A percentile compares a stretch with the other conserved stretches of the same genome.
Evolutionary conservation across 2,329 filamentous ascomycete genomes (phyloP).

Genomic region (Chalara sp.): DNA sequence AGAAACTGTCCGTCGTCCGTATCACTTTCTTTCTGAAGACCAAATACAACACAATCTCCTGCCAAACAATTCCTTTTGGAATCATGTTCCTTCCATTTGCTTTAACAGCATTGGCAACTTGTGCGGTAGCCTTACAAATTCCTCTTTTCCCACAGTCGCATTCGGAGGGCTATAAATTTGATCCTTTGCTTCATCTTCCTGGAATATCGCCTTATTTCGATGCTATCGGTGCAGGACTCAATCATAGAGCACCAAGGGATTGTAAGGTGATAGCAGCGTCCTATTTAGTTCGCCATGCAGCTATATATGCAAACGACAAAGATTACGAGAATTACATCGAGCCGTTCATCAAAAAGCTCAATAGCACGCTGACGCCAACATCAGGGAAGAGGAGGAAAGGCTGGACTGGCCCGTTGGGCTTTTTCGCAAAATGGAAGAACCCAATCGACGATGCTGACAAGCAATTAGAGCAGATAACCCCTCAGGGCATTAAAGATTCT

Average conservation of each 20-base stretch:
- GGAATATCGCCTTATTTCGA: conserved; percentile 54
- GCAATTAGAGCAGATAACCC: conserved; percentile 24
- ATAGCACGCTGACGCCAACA: conserved; percentile 34
- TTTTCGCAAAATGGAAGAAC: conserved; percentile 22
- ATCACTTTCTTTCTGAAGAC: too few relatives aligned
- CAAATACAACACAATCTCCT: too few relatives aligned
- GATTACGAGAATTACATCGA: conserved; percentile 52
- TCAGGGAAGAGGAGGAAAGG: conserved; percentile 16
- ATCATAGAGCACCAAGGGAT: conserved; percentile 41
- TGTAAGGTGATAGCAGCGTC: conserved; percentile 45
- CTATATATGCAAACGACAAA: conserved; percentile 53
- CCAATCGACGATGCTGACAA: conserved; percentile 24
- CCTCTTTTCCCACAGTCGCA: conserved; percentile 15
- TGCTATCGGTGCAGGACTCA: conserved; percentile 27
- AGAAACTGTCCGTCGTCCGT: too few relatives aligned
- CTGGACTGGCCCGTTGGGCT: conserved; percentile 20
- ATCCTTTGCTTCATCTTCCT: conserved; percentile 46
- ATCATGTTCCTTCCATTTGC: not conserved
- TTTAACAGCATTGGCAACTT: not conserved
- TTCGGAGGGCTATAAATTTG: conserved; percentile 37
- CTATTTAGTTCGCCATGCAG: conserved; percentile 52
- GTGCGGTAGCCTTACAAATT: not conserved
- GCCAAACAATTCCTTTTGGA: too few relatives aligned
- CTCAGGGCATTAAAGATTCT: conserved; percentile 22
- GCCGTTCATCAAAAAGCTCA: conserved; percentile 50